Base-by-base conservation (phyloP, 441 rosid species). In the Raphanus hybrid region DNA sequence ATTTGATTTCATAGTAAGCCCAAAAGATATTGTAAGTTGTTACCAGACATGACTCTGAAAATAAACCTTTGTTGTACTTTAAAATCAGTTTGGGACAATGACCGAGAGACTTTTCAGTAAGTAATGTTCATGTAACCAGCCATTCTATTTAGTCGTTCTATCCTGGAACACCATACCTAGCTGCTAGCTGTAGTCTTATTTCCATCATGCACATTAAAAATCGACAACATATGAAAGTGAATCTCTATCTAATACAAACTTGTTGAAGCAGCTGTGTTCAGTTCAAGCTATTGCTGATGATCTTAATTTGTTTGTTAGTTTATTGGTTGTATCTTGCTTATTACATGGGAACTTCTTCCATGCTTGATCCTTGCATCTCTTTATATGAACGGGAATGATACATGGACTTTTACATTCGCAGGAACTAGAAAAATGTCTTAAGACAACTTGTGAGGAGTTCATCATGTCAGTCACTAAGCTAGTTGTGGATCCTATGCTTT, bases 361-460 rank as follows among this genome's bases (percentile, higher is more conserved):
- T 64, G 55, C 62, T 43, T 26, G 67, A 48, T 63, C 45, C 18
- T 52, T 67, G 69, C 54, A 68, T 69, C 69, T 6, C 54, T 45
- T 58, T 43, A 29, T 65, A 58, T 69, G 54, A 69, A 55, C 59
- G 72, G 65, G 29, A 52, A 41, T 73, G 65, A 66, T 63, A 69
- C 54, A n/a, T 74, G 15, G 11, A 63, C 50, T 59, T 82, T 34
- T 11, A 68, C 26, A 23, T 74, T 74, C 78, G 78, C 88, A 96
- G 97, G 99, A 96, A 59, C 86, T 92, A 78, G 98, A 96, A 88
- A 96, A 89, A 84, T 91, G 90, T 86, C 87, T 96, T 2, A 96
- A 96, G 84, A 84, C 94, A 76, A 93, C 97, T 50, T 96, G 98
- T 60, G 99, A 96, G 88, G 99, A 96, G 90, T 96, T 93, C 87